Percentiles rank a stretch among this genome's conserved stretches.
Evolutionary conservation across 208 protist genomes (phyloP).

Genomic region (Trypanosoma platydactyli): DNA sequence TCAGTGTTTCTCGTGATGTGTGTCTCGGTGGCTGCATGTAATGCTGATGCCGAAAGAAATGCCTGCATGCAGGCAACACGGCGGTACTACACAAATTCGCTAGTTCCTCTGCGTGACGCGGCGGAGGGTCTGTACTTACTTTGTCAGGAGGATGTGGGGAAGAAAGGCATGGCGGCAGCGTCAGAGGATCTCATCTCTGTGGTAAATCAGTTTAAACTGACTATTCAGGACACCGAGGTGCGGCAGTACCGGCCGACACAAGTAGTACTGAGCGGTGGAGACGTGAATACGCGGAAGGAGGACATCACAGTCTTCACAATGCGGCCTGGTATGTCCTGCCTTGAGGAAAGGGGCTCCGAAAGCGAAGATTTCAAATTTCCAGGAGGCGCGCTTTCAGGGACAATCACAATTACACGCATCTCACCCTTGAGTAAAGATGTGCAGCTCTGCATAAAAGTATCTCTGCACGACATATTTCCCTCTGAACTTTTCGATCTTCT

Average conservation of each 20-base stretch:
- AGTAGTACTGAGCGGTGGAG: slow-evolving; percentile 37
- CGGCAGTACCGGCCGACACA: slow-evolving; percentile 40
- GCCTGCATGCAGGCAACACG: slow-evolving; percentile 27
- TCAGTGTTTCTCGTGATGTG: slow-evolving; percentile 49
- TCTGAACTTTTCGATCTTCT: slow-evolving; percentile 25
- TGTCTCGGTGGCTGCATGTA: slow-evolving; percentile 23
- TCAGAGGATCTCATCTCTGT: slow-evolving; percentile 40
- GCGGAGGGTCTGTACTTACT: slow-evolving; percentile 45
- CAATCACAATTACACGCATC: slow-evolving; percentile 17
- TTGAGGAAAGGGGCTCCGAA: neutral
- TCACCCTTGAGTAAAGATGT: slow-evolving; percentile 4
- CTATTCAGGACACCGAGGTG: slow-evolving; percentile 24
- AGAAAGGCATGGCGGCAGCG: slow-evolving; percentile 24
- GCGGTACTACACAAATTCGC: slow-evolving; percentile 31
- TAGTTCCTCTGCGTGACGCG: slow-evolving; percentile 17
- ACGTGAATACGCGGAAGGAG: neutral
- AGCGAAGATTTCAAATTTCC: slow-evolving; percentile 17
- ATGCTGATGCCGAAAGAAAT: slow-evolving; percentile 8
- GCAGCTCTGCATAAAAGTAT: slow-evolving; percentile 14
- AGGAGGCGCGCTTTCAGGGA: neutral
- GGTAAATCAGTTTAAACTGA: slow-evolving; percentile 38
- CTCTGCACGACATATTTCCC: slow-evolving; percentile 13
- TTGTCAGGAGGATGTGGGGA: slow-evolving; percentile 40
- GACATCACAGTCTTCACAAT: slow-evolving; percentile 17
- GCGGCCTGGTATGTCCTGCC: slow-evolving; percentile 1